Percentiles rank a stretch among this genome's conserved stretches.
These are phyloP conservation scores for Epichloe scottii DNA, from an alignment of 2,329 filamentous ascomycete genomes.

Conservation along the genomic window DNA sequence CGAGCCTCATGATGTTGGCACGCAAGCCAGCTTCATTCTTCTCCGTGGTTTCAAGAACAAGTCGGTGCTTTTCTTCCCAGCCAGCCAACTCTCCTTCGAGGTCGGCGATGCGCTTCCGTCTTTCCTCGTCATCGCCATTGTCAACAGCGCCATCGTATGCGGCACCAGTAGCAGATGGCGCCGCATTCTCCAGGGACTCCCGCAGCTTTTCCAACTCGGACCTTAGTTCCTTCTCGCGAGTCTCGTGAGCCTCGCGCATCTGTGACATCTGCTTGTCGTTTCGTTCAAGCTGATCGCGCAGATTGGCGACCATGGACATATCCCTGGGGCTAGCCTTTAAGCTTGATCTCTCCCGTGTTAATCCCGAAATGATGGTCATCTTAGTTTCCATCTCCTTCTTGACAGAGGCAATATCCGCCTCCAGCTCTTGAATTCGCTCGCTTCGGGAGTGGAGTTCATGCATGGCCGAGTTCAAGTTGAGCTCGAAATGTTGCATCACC, in stretches of 20 bases:
- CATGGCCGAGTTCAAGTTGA: conserved; percentile 84
- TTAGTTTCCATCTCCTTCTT: conserved; percentile 97
- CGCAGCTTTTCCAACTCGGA: conserved; percentile 60
- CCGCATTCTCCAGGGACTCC: conserved; percentile 31
- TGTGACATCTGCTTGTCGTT: conserved; percentile 69
- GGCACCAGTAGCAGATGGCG: conserved; percentile 7
- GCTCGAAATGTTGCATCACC: conserved; percentile 80
- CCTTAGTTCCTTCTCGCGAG: conserved; percentile 62
- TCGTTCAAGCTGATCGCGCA: conserved; percentile 79
- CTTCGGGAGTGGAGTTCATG: conserved; percentile 79
- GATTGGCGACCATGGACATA: conserved; percentile 75
- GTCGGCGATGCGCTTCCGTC: conserved; percentile 40
- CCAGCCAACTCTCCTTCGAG: conserved; percentile 59
- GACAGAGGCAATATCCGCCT: conserved; percentile 67
- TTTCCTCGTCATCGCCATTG: conserved; percentile 17
- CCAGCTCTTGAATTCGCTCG: conserved; percentile 80
- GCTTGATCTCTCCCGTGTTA: conserved; percentile 86
- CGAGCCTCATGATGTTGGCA: conserved; percentile 60
- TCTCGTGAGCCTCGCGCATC: conserved; percentile 59
- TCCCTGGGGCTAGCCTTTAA: conserved; percentile 76
- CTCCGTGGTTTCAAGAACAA: conserved; percentile 57
- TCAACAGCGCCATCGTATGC: conserved; percentile 18
- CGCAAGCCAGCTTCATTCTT: conserved; percentile 61
- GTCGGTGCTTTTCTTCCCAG: conserved; percentile 68
- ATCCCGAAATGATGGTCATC: conserved; percentile 86